Evolutionary conservation across 2,329 filamentous ascomycete genomes (phyloP).

Genomic region (Septoria linicola): DNA sequence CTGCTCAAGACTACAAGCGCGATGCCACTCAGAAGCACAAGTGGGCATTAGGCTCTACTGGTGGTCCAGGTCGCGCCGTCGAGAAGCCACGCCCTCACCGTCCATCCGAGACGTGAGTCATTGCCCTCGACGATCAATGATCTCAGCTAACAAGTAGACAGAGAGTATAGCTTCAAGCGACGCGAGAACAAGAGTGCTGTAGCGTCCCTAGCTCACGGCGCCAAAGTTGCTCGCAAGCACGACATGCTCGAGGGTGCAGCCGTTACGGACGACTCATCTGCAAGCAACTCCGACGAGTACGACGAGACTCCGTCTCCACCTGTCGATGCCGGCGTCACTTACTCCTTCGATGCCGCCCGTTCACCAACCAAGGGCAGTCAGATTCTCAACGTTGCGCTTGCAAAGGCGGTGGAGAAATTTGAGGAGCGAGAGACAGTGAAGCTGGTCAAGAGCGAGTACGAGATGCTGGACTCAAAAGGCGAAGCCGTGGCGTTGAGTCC

Average conservation of each 20-base stretch:
- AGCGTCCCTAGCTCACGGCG: conserved; percentile 30
- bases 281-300: conserved; percentile 47
- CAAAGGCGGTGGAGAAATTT: conserved; percentile 59
- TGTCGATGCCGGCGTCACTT: conserved; percentile 51
- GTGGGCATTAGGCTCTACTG: conserved; percentile 48
- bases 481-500: conserved; percentile 33
- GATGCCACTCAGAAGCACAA: conserved; percentile 52
- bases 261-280: conserved; percentile 41
- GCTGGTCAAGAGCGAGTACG: conserved; percentile 60
- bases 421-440: conserved; percentile 62
- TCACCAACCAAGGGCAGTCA: conserved; percentile 56
- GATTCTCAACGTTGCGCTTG: conserved; percentile 57
- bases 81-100: conserved; percentile 37
- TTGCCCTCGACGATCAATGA: background rate
- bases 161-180: conserved; percentile 32
- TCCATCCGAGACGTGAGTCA: conserved; percentile 37
- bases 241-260: conserved; percentile 43
- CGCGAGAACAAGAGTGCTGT: conserved; percentile 33
- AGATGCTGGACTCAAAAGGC: conserved; percentile 48
- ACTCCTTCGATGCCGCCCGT: conserved; percentile 54
- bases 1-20: conserved; percentile 54
- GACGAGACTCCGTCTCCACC: conserved; percentile 47
- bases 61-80: conserved; percentile 30
- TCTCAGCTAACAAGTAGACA: conserved; percentile 20
- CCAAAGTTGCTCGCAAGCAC: conserved; percentile 43